Evolutionary conservation across 441 rosid species (phyloP), one percentile per base, ranked within the genome.

Genomic region (Eutrema salsugineum): DNA sequence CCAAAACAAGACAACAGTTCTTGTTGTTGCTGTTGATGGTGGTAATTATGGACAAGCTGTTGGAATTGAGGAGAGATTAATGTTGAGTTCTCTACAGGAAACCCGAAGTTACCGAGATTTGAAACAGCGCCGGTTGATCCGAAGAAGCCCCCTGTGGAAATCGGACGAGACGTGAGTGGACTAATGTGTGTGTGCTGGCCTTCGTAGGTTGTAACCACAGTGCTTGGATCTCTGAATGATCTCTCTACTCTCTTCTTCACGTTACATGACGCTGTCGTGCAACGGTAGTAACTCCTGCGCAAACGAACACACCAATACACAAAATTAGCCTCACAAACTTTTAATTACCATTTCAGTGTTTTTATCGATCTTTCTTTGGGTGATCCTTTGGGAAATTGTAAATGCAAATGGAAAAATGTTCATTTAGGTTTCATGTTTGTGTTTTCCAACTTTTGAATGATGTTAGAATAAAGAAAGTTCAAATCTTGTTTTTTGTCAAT

Each of bases 201-300:
- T 72, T 88, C 91, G 43, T 88, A 88, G 11, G 94, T 86, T 8
- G 91, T 88, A 58, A 88, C 86, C 24, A 88, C 94, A 28, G 78
- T 81, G 81, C 72, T 81, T 36, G 91, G 86, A 75, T 88, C 91
- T 66, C 22, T 70, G 57, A 77, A 83, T 43, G 81, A 86, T 78
- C 94, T 80, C 77, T 88, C 91, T 0, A 88, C 94, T 77, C 94
- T 77, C 83, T 88, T 88, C 82, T 89, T 89, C 79, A 89, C 90
- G 79, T 82, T 85, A 79, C 94, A 89, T 11, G 88, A 82, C 19
- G 83, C 78, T n/a, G 76, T 87, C 68, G 94, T 89, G 86, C 94
- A 89, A 57, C 94, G 94, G 68, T 87, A 89, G 78, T 89, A 89
- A 72, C 94, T 87, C 91, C 91, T 89, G 14, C 11, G 14, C 11